Conservation (phyloP, 148 eudicot species). For the Rhododendron griersonianum region DNA sequence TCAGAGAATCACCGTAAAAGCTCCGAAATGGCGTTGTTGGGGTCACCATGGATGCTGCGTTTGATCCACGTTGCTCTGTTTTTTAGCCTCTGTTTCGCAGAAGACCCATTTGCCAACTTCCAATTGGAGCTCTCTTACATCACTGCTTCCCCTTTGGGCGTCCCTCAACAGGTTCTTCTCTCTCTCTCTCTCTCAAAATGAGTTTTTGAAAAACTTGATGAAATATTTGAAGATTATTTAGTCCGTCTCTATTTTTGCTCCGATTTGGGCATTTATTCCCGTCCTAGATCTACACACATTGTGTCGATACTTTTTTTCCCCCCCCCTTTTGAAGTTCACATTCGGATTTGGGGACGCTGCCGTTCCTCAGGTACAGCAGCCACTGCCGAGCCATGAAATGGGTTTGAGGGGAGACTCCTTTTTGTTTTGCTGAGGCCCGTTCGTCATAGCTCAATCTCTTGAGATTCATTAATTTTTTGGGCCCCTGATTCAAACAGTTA, state of each 20-base stretch:
- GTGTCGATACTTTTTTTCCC: background rate
- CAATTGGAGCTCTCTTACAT: slow-evolving; percentile 41
- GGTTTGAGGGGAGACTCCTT: background rate
- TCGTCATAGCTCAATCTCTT: background rate
- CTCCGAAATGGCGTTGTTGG: slow-evolving; percentile 8
- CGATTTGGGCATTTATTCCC: background rate
- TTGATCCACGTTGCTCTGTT: slow-evolving; percentile 30
- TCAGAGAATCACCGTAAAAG: background rate
- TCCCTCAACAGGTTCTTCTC: slow-evolving; percentile 44
- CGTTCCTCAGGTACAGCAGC: too few species aligned
- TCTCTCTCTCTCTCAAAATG: background rate
- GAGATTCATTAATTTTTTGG: too few species aligned
- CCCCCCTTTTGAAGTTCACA: background rate
- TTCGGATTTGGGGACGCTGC: background rate
- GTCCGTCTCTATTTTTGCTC: background rate
- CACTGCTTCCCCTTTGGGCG: slow-evolving; percentile 54
- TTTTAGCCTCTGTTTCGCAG: slow-evolving; percentile 30
- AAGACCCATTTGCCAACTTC: slow-evolving; percentile 36
- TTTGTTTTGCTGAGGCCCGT: background rate
- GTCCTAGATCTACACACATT: background rate
- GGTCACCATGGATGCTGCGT: background rate
- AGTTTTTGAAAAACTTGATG: background rate
- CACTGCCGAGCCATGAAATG: background rate
- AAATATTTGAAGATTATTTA: background rate
- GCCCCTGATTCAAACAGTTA: too few species aligned